phyloP scores from a whole-genome alignment of 176 grass and related monocot species.

The Coix lacrymajobi region DNA sequence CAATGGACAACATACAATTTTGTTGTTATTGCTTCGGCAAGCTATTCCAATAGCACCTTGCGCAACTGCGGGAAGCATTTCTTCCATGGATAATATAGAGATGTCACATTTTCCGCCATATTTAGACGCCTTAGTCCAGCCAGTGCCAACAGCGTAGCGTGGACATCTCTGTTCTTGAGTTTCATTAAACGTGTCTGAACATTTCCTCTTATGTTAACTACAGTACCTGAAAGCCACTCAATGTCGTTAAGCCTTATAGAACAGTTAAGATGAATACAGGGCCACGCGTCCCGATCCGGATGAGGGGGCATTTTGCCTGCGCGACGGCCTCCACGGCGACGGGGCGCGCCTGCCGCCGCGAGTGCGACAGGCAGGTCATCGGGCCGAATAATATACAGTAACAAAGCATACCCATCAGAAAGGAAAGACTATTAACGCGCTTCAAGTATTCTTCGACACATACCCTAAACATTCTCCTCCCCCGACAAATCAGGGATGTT shows the following conservation, averaged over 20 bases:
- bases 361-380: constrained; percentile 33
- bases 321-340: constrained; percentile 61
- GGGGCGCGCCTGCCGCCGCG: constrained; percentile 16
- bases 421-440: not conserved
- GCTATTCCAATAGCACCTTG: constrained; percentile 99
- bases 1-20: constrained; percentile 63
- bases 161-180: constrained; percentile 68
- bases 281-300: constrained; percentile 82
- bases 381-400: not conserved
- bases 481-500: not conserved
- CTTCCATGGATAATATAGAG: constrained; percentile 72
- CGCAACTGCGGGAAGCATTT: constrained; percentile 98
- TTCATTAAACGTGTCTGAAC: constrained; percentile 91
- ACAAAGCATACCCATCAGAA: not conserved
- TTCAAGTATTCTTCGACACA: not conserved
- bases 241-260: no score
- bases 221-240: no score
- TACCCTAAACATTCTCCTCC: not conserved
- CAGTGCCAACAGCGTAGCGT: constrained; percentile 83
- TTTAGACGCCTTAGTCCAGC: constrained; percentile 88
- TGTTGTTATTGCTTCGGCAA: constrained; percentile 89
- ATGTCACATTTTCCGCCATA: constrained; percentile 64
- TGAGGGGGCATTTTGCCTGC: constrained; percentile 63
- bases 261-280: no score
- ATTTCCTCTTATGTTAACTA: constrained; percentile 97